Base-by-base conservation (phyloP, 495 filamentous ascomycete species). In the Aspergillus indologenus region DNA sequence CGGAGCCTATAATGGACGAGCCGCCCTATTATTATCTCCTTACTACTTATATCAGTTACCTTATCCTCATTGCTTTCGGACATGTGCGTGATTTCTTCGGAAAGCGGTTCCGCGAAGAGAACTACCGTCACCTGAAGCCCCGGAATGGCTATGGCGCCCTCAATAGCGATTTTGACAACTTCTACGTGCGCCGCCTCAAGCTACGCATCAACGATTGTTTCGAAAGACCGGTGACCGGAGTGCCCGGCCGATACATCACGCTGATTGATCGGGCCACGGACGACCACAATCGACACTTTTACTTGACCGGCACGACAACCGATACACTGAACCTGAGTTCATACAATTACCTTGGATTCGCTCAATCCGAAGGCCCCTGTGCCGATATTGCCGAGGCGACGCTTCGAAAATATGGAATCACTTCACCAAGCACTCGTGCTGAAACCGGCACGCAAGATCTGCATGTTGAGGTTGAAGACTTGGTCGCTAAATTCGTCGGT, bases 341-440 rank as follows among this genome's bases (percentile, higher is more conserved):
- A 4, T 98, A 98, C 81, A 98, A 98, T 68, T 98, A 98, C 65
- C 89, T 98, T 7, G 94, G 94, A 24, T 98, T 98, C 68, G 94
- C 94, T 57, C 95, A 98, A 73, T 98, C 94, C 0, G 92, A 96
- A 66, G 94, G 94, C 17, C 93, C 93, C 42, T 98, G 95, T 71
- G 95, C 95, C 24, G 95, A 98, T 74, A 85, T 89, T 22, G 90
- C 93, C 6, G 94, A 98, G 75, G 89, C 92, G 22, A 79, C 81
- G 42, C 85, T 95, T 61, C 86, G 85, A 69, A 91, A 88, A 69
- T 92, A 94, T 61, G 92, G 92, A 29, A 84, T 96, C 63, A 87
- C 82, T 65, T 78, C 87, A 55, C 85, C 83, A 60, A 96, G 92
- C 68, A 85, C 92, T 22, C 86, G 93, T 52, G 82, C 81, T 23